A percentile compares a stretch with the other conserved stretches of the same genome.
Evolutionary conservation across 1,284 basidiomycete species (phyloP).

Genomic region (Cryptococcus neoformans): DNA sequence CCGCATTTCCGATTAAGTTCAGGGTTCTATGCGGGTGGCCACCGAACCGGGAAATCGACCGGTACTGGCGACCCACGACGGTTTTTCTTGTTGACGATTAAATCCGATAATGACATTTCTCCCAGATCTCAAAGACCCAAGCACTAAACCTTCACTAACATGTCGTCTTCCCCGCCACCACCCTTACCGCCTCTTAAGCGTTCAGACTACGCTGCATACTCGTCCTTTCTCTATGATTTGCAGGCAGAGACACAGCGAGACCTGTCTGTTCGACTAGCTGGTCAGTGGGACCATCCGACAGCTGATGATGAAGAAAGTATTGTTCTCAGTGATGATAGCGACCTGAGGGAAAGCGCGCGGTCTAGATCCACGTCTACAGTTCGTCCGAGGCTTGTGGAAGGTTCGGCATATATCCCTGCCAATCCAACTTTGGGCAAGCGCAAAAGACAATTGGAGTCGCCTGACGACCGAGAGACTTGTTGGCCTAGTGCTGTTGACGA

Average conservation of each 20-base stretch:
- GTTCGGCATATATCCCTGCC: too few relatives aligned
- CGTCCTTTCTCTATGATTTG: conserved; percentile 2
- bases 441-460: background rate
- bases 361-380: too few relatives aligned
- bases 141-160: background rate
- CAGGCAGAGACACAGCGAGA: background rate
- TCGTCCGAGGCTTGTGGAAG: too few relatives aligned
- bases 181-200: background rate
- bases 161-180: background rate
- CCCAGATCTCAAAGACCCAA: too few relatives aligned
- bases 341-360: background rate
- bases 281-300: background rate
- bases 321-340: background rate
- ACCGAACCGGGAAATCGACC: too few relatives aligned
- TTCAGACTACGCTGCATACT: conserved; percentile 6
- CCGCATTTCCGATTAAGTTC: too few relatives aligned
- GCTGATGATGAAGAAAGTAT: background rate
- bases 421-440: background rate
- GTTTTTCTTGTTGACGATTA: too few relatives aligned
- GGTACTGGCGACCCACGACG: too few relatives aligned
- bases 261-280: background rate
- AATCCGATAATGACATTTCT: too few relatives aligned
- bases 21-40: too few relatives aligned
- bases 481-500: conserved; percentile 6
- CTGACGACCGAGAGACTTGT: background rate